These are phyloP conservation scores for Tulasnella sp. DNA, from an alignment of 768 basidiomycete genomes.

Conservation along the genomic window DNA sequence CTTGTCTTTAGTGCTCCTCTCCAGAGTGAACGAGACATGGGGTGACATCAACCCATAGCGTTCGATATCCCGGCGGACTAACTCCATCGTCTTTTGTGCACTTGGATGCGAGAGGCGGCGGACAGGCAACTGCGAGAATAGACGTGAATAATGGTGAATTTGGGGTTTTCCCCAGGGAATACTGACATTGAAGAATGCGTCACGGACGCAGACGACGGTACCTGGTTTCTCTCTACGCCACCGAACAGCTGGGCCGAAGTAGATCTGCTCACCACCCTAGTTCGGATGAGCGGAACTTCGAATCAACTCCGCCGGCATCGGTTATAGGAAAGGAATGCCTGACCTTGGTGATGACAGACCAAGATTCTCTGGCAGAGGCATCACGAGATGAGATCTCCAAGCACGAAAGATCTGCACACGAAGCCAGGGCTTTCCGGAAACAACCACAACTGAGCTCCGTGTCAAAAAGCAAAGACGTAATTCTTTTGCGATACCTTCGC, in stretches of 20 bases:
- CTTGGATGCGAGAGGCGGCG: constrained; percentile 72
- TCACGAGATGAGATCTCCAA: constrained; percentile 86
- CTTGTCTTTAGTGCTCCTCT: constrained; percentile 50
- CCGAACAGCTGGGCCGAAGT: constrained; percentile 71
- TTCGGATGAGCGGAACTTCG: constrained; percentile 19
- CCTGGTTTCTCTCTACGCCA: constrained; percentile 76
- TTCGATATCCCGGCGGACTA: constrained; percentile 73
- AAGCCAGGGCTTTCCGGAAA: constrained; percentile 68
- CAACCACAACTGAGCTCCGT: neutral
- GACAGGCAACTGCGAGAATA: constrained; percentile 66
- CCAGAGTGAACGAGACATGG: constrained; percentile 67
- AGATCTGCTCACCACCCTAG: constrained; percentile 69
- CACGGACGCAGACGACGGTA: constrained; percentile 81
- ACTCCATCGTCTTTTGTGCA: constrained; percentile 61
- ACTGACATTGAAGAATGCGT: constrained; percentile 87
- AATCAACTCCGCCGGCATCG: neutral
- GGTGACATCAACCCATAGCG: constrained; percentile 73
- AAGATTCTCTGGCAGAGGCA: constrained; percentile 60
- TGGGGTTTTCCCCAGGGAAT: neutral
- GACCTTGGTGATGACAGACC: constrained; percentile 82
- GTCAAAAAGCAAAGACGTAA: constrained; percentile 3
- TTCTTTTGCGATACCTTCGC: constrained; percentile 67
- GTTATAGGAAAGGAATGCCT: constrained; percentile 26
- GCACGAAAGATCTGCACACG: constrained; percentile 75
- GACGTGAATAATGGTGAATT: neutral